Evolutionary conservation across 345 rosid species (phyloP).

Genomic region (Diplotaxis tenuifolia): DNA sequence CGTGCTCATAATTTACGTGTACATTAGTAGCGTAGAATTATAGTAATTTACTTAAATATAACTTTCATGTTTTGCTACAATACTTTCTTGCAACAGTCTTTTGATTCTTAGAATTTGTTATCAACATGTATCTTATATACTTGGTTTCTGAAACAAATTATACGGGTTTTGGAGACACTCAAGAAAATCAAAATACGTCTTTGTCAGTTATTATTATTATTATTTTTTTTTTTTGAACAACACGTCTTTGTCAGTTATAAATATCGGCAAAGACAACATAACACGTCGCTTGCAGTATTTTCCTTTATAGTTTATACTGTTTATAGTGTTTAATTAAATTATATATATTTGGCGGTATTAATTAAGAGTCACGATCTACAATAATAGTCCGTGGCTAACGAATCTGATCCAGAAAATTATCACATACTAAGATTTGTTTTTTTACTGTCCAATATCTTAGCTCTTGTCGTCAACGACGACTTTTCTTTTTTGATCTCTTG

Average conservation of each 20-base stretch:
- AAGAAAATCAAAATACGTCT: not conserved
- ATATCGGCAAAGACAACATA: not conserved
- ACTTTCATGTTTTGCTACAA: not conserved
- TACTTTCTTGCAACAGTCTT: not conserved
- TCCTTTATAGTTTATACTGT: not conserved
- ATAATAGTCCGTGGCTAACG: not conserved
- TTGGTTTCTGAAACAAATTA: too few species aligned
- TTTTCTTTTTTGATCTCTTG: not conserved
- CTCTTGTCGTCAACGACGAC: slow-evolving; percentile 1
- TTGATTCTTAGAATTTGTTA: not conserved
- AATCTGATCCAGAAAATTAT: not conserved
- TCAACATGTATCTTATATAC: not conserved
- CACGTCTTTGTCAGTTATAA: not conserved
- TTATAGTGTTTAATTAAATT: too few species aligned
- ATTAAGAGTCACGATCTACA: too few species aligned
- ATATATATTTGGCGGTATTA: too few species aligned
- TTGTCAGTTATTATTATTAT: too few species aligned
- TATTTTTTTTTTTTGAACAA: too few species aligned
- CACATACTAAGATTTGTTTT: not conserved
- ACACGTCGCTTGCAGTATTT: not conserved
- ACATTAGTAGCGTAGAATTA: not conserved
- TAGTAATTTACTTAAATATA: not conserved
- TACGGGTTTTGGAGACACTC: not conserved
- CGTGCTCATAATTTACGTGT: not conserved
- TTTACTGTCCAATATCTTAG: not conserved